These are phyloP conservation scores for Gelatoporia subvermispora DNA, from an alignment of 768 basidiomycete species.

Conservation along the genomic window DNA sequence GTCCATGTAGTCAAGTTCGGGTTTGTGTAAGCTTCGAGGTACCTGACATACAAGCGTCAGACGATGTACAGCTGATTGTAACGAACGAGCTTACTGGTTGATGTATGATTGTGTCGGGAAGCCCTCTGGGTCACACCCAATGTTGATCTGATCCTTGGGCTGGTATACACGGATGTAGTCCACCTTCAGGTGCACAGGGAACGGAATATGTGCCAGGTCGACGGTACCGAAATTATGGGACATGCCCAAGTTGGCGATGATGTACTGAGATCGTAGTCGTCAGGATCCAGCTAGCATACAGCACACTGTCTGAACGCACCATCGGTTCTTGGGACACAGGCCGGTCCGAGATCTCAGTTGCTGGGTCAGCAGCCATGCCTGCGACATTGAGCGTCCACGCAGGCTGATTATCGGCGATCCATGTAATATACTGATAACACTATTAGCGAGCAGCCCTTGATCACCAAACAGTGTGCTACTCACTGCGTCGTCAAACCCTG, in stretches of 20 bases:
- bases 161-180: slow-evolving; percentile 95
- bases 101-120: slow-evolving; percentile 86
- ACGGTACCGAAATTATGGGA: slow-evolving; percentile 75
- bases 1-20: slow-evolving; percentile 76
- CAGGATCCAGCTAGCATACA: no score
- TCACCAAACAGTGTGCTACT: slow-evolving; percentile 16
- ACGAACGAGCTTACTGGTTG: slow-evolving; percentile 39
- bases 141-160: slow-evolving; percentile 57
- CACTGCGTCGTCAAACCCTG: slow-evolving; percentile 65
- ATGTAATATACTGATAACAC: slow-evolving; percentile 67
- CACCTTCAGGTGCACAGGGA: slow-evolving; percentile 69
- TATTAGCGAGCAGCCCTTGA: slow-evolving; percentile 6
- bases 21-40: slow-evolving; percentile 75
- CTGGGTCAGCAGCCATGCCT: slow-evolving; percentile 59
- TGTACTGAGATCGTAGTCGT: slow-evolving; percentile 45
- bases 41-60: slow-evolving; percentile 21
- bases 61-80: background rate
- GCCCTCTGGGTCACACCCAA: slow-evolving; percentile 78
- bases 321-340: slow-evolving; percentile 82
- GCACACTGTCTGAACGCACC: slow-evolving; percentile 40
- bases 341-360: slow-evolving; percentile 56
- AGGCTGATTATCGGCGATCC: slow-evolving; percentile 64
- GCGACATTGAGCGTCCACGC: slow-evolving; percentile 73
- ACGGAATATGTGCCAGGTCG: slow-evolving; percentile 64
- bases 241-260: slow-evolving; percentile 84